Evolutionary conservation across 2,329 filamentous ascomycete genomes (phyloP).

Genomic region (Aspergillus fructus): DNA sequence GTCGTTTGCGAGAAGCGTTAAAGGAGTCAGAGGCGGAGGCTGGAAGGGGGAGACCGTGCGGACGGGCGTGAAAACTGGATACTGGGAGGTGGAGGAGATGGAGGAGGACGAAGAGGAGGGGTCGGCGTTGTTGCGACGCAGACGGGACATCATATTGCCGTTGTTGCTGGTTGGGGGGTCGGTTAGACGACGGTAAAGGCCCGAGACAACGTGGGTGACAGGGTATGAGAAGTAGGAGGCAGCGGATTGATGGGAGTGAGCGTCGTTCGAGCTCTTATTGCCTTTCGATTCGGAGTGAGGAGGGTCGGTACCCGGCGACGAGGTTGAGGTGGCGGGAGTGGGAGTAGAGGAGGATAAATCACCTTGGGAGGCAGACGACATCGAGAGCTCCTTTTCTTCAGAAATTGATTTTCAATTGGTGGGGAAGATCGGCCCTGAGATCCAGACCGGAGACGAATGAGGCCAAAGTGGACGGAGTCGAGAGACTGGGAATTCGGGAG

Average conservation of each 20-base stretch:
- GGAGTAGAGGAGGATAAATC: constrained; percentile 6
- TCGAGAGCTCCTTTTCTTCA: constrained; percentile 4
- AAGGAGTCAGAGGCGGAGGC: constrained; percentile 81
- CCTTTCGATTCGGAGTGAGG: constrained; percentile 6
- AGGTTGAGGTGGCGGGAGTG: constrained; percentile 13
- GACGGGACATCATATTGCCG: constrained; percentile 18
- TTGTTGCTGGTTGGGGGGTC: constrained; percentile 34
- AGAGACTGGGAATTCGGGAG: background rate
- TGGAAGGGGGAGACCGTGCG: constrained; percentile 76
- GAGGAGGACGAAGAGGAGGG: constrained; percentile 36
- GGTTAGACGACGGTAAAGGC: constrained; percentile 66
- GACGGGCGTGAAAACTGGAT: constrained; percentile 44
- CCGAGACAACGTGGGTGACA: constrained; percentile 56
- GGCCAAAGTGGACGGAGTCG: background rate
- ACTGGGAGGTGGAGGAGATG: constrained; percentile 42
- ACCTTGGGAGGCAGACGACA: constrained; percentile 14
- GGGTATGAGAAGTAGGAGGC: constrained; percentile 52
- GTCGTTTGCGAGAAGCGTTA: constrained; percentile 63
- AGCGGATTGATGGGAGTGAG: constrained; percentile 35
- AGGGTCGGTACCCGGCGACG: constrained; percentile 20
- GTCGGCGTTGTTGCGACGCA: constrained; percentile 9
- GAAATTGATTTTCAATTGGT: constrained; percentile 3
- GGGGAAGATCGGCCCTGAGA: background rate
- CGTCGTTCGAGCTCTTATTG: constrained; percentile 9
- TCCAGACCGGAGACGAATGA: background rate